Base-by-base conservation (phyloP, 2,329 filamentous ascomycete species). In the Plectosphaerella sp. region DNA sequence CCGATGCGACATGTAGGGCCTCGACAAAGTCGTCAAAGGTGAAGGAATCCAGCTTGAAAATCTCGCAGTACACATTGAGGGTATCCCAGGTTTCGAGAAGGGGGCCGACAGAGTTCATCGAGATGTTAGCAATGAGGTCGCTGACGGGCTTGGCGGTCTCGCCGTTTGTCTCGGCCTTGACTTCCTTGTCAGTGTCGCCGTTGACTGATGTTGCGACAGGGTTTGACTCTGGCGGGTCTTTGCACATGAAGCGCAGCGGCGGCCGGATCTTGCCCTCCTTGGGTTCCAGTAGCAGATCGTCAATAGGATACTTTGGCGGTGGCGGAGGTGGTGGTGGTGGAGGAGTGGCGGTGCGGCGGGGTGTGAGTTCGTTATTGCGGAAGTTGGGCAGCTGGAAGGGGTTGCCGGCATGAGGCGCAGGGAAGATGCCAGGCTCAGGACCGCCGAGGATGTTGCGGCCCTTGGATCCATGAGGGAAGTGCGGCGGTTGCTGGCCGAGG, bases 1-100 rank as follows among this genome's bases (percentile, higher is more conserved):
- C 81, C 0, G 85, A 91, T 0, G 88, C 81, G 53, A 92, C 87
- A 47, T 86, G 80, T 77, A 99, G 85, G 0, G 92, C 88, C 65
- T 97, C 88, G 5, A 96, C 79, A 62, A 92, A 97, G 67, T 99
- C 94, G 66, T 99, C 94, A 62, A 97, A 95, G 0, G 93, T 97
- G 65, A 99, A 99, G 0, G 93, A 97, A 68, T 99, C 94, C 24
- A 99, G 78, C 63, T 90, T 84, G 64, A 96, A 96, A 16, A 97
- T 87, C 63, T 96, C 91, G 64, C 91, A 96, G 65, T 97, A 97
- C n/a, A 99, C 93, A 62, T 97, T 99, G 35, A 99, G 78, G 0
- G 92, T 97, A 61, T 97, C 91, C 94, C 94, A 99, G 0, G 89
- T 90, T 70, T 97, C 93, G 22, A 99, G 72, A 15, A 97, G 74